Conservation (phyloP, 164 flowering plant species). For the Piper betle region DNA sequence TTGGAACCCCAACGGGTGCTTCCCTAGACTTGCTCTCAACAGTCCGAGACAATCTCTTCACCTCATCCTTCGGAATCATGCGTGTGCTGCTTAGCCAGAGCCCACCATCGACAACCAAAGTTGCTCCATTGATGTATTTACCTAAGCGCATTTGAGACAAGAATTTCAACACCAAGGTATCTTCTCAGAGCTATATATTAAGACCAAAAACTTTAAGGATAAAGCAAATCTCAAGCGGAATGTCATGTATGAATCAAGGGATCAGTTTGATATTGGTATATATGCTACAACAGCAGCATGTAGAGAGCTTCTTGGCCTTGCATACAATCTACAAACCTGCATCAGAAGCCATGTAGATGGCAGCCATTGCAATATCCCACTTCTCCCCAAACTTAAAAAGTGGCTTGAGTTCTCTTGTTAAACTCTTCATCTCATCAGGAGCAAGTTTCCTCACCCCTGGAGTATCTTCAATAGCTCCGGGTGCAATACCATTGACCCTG, state of each 20-base stretch:
- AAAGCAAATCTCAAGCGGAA: background rate
- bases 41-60: slow-evolving; percentile 41
- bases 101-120: slow-evolving; percentile 55
- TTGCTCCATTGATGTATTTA: slow-evolving; percentile 48
- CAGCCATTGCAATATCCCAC: slow-evolving; percentile 95
- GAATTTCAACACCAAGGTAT: background rate
- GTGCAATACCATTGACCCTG: slow-evolving; percentile 92
- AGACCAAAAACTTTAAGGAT: background rate
- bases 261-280: background rate
- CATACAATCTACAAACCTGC: slow-evolving; percentile 41
- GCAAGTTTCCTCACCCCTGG: slow-evolving; percentile 65
- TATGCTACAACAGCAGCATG: background rate
- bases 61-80: slow-evolving; percentile 42
- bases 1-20: slow-evolving; percentile 40
- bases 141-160: slow-evolving; percentile 17
- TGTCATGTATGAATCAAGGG: background rate
- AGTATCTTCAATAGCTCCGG: slow-evolving; percentile 80
- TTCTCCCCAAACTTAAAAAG: slow-evolving; percentile 67
- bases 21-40: slow-evolving; percentile 46
- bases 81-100: slow-evolving; percentile 61
- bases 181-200: background rate
- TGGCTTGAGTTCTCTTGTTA: slow-evolving; percentile 31
- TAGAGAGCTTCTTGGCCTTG: too few species aligned
- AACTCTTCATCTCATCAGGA: slow-evolving; percentile 47
- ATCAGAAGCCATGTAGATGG: slow-evolving; percentile 63